These are phyloP conservation scores for Galerina sulciceps DNA, from an alignment of 768 basidiomycete genomes.

Conservation along the genomic window DNA sequence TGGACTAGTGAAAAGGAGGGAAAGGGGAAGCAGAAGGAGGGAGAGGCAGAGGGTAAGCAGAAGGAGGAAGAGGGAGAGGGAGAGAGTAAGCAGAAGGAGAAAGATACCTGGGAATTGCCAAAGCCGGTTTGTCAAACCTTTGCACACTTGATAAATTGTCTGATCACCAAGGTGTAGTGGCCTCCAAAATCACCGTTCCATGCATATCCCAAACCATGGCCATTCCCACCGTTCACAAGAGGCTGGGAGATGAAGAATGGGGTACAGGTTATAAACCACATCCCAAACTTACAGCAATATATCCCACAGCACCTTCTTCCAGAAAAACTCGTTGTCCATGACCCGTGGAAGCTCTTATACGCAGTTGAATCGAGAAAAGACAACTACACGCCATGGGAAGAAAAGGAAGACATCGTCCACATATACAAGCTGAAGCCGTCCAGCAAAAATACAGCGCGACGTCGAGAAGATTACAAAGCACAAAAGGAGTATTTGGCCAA, in stretches of 20 bases:
- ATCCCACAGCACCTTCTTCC: conserved; percentile 33
- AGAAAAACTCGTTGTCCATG: conserved; percentile 26
- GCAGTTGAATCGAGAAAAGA: not conserved
- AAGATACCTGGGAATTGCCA: conserved; percentile 1
- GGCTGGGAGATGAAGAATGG: conserved; percentile 4
- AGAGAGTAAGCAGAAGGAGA: too few relatives aligned
- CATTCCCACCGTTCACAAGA: conserved; percentile 40
- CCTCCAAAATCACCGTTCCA: conserved; percentile 30
- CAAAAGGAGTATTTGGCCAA: not conserved
- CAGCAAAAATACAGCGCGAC: not conserved
- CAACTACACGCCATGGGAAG: not conserved
- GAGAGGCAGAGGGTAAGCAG: too few relatives aligned
- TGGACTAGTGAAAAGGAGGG: not conserved
- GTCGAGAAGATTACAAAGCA: not conserved
- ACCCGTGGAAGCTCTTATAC: conserved; percentile 20
- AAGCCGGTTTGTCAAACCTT: not conserved
- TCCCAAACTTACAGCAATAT: conserved; percentile 12
- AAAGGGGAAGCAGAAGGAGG: not conserved
- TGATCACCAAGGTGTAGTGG: conserved; percentile 1
- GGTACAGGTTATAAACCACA: not conserved
- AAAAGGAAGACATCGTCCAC: conserved; percentile 7
- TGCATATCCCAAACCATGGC: conserved; percentile 46
- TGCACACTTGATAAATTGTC: not conserved
- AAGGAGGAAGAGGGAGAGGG: too few relatives aligned
- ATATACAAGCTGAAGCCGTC: conserved; percentile 2